Evolutionary conservation across 2,329 filamentous ascomycete species (phyloP), one percentile per base, ranked within the genome.

Genomic region (Aspergillus japonicus): DNA sequence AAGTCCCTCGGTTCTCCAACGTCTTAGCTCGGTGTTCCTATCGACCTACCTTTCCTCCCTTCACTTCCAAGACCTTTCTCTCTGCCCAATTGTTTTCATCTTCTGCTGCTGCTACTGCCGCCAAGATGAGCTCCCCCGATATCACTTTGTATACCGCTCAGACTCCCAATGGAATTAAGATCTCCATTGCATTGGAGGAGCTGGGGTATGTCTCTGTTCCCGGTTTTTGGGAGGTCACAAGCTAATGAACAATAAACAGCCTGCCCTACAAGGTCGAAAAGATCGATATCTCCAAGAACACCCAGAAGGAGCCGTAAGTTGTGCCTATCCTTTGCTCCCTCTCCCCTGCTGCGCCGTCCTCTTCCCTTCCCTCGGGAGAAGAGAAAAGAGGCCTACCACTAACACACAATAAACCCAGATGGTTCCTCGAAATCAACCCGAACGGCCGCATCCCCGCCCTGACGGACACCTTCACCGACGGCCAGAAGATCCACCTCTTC

Each of bases 371-470:
- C 26, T 8, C 26, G 2, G 6, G 8, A 29, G 8, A 7, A 29
- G 8, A 29, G 8, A 7, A 29, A 29, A 29, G 7, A 8, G 3
- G 8, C 26, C 26, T 29, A 29, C 26, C 26, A 8, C 26, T 29
- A 29, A 35, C 33, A 35, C 33, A 4, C 12, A 2, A 16, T 21
- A 2, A 23, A 23, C 23, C 23, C 23, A 75, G 85, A 16, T 96
- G 91, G 91, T 97, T 94, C 78, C 84, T 96, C 29, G 87, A 88
- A 55, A 96, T 96, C 78, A 96, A 96, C 77, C 92, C 92, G 64
- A 96, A 96, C 74, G 92, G 92, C 64, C 89, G 92, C 66, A 96
- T 96, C 68, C 93, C 92, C 4, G 92, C 92, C 59, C 70, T 96
- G 54, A 95, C 90, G 7, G 92, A 96, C 77, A 90, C 82, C 6